A percentile compares a stretch with the other conserved stretches of the same genome.
These are phyloP conservation scores for Aquilaria agallochum DNA, from an alignment of 441 rosid species.

Conservation along the genomic window DNA sequence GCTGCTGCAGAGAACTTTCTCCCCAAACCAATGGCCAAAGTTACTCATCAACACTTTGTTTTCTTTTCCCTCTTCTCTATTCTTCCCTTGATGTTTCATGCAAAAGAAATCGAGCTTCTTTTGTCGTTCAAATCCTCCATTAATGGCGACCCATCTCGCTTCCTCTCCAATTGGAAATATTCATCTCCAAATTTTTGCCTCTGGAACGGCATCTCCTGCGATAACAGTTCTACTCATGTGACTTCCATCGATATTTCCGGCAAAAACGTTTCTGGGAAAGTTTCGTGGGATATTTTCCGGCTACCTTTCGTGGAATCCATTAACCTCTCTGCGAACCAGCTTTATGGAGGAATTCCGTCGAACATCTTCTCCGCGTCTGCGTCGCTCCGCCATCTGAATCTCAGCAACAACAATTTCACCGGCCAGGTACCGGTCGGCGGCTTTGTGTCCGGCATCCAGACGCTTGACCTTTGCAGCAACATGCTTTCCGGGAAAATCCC, in stretches of 20 bases:
- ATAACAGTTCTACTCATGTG: conserved; percentile 39
- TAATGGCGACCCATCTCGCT: conserved; percentile 54
- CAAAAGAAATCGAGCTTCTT: conserved; percentile 54
- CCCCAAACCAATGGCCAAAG: no score
- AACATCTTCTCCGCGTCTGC: conserved; percentile 37
- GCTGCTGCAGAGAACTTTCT: conserved; percentile 10
- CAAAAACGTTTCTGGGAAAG: conserved; percentile 59
- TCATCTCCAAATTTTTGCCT: conserved; percentile 46
- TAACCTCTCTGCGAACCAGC: conserved; percentile 62
- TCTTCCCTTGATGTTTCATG: conserved; percentile 30
- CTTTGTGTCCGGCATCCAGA: conserved; percentile 35
- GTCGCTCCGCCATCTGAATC: conserved; percentile 59
- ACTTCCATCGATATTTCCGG: conserved; percentile 41
- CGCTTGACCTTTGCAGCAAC: conserved; percentile 77
- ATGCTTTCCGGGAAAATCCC: conserved; percentile 61
- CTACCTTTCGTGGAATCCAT: conserved; percentile 47
- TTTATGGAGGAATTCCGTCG: conserved; percentile 47
- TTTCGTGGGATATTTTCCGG: conserved; percentile 40
- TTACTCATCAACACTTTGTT: background rate
- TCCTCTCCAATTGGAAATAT: conserved; percentile 56
- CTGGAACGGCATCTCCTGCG: conserved; percentile 76
- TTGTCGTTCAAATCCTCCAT: conserved; percentile 62
- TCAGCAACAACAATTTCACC: conserved; percentile 83
- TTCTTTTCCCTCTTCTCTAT: conserved; percentile 34
- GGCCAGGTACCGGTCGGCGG: conserved; percentile 44